Evolutionary conservation across 768 basidiomycete genomes (phyloP), one percentile per base, ranked within the genome.

Genomic region (Serendipita sp.): DNA sequence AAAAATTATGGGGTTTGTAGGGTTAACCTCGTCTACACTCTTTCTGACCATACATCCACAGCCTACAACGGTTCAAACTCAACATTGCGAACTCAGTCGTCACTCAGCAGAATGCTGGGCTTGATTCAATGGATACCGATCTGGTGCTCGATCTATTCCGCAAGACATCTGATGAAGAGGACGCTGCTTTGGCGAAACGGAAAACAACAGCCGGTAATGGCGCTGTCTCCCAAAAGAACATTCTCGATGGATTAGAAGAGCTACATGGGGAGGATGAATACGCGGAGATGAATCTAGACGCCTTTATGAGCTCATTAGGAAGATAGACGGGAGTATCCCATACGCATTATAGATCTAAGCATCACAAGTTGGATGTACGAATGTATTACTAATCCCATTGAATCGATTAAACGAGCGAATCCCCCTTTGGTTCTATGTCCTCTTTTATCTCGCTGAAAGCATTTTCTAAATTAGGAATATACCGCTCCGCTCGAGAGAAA

Each of bases 71-170:
- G 60, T 99, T 99, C 82, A 99, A 99, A 74, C 80, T 98, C 70
- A 98, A 98, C 70, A 95, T 99, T 69, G 96, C 96, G 35, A 86
- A 91, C 68, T 92, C 96, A 5, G 85, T 99, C 66, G 91, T 99
- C 60, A 97, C 92, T 1, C 94, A 99, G 73, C 94, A 99, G 73
- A 99, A 99, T 72, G 82, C 95, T 0, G 93, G 92, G 24, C 76
- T 99, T 56, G 78, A 86, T 1, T 92, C 92, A 1, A 98, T 99
- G 94, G 94, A 95, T 70, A 98, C 96, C 0, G 93, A 97, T 71
- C 85, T 93, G 64, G 94, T 99, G 28, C 77, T 99, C 30, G 96
- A 98, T 73, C 80, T 99, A 44, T 98, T 99, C 81, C 80, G 77
- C 68, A 85, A 83, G 37, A 91, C 90, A 10, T 83, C 84, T 8